Evolutionary conservation across 75 land plant species (phyloP), one percentile per base, ranked within the genome.

Genomic region (Cunninghamia lanceolata): DNA sequence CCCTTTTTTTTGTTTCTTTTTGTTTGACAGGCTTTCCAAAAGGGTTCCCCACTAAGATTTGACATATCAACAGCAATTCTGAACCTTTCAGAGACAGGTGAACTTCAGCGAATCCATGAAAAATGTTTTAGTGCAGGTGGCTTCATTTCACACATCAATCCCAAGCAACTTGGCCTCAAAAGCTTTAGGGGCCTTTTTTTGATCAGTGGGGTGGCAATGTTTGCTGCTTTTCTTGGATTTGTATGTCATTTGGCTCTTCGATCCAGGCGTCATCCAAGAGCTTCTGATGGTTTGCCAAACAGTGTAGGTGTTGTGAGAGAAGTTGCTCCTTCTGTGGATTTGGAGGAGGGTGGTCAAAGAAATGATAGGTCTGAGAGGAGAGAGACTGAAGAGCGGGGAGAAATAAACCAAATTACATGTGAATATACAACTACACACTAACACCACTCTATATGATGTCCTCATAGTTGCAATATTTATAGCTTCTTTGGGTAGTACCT

Each of bases 31-130:
- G 98, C 94, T 1, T 96, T 96, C 85, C 97, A 91, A 21, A 91
- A 93, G 82, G 98, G 95, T 46, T 96, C 98, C 9, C 97, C 91
- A 13, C 77, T 96, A 46, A 94, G 94, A 56, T 88, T 94, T 11
- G 98, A 96, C 87, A 87, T 96, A 88, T 95, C 98, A 39, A 95
- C 97, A 9, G 95, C 98, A 1, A 94, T 96, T 84, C 84, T 96
- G 17, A 89, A 85, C 14, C 92, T 96, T 25, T 90, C 98, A 19
- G 98, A 96, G 81, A 96, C 86, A 34, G 98, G 97, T 5, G 94
- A 95, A 21, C 92, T 96, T 14, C 95, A 96, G 63, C 86, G 91
- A 70, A 93, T 96, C 50, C 96, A 92, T 79, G 95, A 96, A 86
- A 89, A 91, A 82, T 96, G 95, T 93, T 87, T 94, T 45, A 89